Evolutionary conservation across 345 rosid genomes (phyloP), one percentile per base, ranked within the genome.

Genomic region (Citrus sp.): DNA sequence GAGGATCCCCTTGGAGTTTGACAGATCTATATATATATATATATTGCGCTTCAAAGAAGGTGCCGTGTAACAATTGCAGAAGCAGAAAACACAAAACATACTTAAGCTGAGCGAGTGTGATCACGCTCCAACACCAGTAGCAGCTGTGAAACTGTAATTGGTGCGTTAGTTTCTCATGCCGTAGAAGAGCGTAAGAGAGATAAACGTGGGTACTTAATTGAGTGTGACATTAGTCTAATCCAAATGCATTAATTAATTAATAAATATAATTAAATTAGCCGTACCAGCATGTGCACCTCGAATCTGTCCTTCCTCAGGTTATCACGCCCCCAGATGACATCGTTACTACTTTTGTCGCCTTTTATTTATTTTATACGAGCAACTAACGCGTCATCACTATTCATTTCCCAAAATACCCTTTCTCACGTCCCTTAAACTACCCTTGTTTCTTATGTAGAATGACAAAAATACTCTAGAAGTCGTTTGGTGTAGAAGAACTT

Each of bases 291-390:
- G 78, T 67, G 56, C 74, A 42, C 74, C n/a, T 80, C n/a, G 7
- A 67, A 67, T 74, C 70, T 69, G 79, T 69, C 79, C 82, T 75
- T 75, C 79, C 79, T 75, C 76, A 13, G 13, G 49, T 70, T 70
- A 46, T 51, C 21, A 74, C 82, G 70, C 63, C 82, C 79, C 79
- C 76, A 19, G 27, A n/a, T n/a, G n/a, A 21, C 28, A 64, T 10
- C 30, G 12, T 49, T 37, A 61, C 30, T 12, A 12, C 28, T 40
- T 8, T 25, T 13, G 32, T 28, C 30, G 62, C 58, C 7, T 18
- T 13, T 18, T 18, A 54, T 54, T 54, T 16, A 18, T 54, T 2
- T 32, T 3, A 9, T 49, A 30, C 24, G 13, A 40, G 25, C 54
- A 9, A 35, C 2, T 0, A 16, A 54, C 58, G 22, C 58, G 6